Base-by-base conservation (phyloP, 2,329 filamentous ascomycete genomes). In the Diaporthe sp. region DNA sequence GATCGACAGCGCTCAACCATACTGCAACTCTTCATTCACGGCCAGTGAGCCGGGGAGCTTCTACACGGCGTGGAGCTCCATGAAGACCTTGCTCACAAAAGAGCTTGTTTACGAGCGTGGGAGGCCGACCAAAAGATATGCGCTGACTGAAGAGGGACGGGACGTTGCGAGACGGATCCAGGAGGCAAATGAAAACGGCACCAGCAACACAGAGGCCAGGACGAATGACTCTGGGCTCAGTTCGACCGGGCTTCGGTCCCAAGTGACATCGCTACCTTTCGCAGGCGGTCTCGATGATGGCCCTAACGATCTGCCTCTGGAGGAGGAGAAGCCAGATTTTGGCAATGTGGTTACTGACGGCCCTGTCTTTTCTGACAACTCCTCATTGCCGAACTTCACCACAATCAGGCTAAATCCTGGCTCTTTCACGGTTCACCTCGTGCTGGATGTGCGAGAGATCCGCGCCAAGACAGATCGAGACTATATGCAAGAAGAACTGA, bases 21-120 rank as follows among this genome's bases (percentile, higher is more conserved):
- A 94, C 81, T 95, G 92, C 79, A 93, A 96, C 80, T 85, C 92
- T 2, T 95, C 94, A 0, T 95, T 95, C 79, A 93, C 90, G 0
- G 91, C 90, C 0, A 87, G 86, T 55, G 92, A 94, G 72, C 87
- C 93, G 0, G 92, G 88, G 15, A 93, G 92, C 74, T 94, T 90
- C 79, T 94, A 94, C 79, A 96, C 94, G 0, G 94, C 94, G 0
- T 97, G 94, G 94, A 93, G 90, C 80, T 95, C 94, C 1, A 95
- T 96, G 89, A 94, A 94, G 81, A 95, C 93, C 0, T 84, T 97
- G 44, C 79, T 92, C 7, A 88, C 91, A 72, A 95, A 96, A 81
- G 93, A 95, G 75, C 85, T 96, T 4, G 93, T 96, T 0, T 92
- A 92, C 74, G 92, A 94, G 78, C 91, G 91, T 72, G 93, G 94